Conservation (phyloP, 208 protist genomes). For the Vickermania ingenoplastis region DNA sequence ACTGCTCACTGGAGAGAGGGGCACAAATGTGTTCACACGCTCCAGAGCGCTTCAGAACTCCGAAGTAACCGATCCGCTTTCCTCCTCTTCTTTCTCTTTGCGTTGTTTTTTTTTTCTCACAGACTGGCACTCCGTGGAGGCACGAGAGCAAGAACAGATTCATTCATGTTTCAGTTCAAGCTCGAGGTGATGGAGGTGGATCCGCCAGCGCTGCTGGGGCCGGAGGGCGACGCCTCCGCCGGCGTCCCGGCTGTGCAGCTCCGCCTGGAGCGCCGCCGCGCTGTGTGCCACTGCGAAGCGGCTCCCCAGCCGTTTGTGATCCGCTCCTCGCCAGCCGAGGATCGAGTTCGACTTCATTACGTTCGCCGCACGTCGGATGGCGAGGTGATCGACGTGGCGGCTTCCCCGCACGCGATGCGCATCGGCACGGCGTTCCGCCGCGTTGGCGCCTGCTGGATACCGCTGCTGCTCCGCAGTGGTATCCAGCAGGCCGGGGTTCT, state of each 20-base stretch:
- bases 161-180: conserved; percentile 19
- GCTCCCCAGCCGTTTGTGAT: conserved; percentile 11
- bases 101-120: too few species aligned
- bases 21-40: too few species aligned
- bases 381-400: conserved; percentile 4
- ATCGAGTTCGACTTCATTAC: conserved; percentile 11
- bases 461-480: conserved; percentile 4
- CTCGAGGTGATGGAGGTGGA: conserved; percentile 13
- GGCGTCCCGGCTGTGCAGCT: not conserved
- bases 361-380: not conserved
- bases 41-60: too few species aligned
- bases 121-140: not conserved
- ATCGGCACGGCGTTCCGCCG: conserved; percentile 14
- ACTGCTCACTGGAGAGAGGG: too few species aligned
- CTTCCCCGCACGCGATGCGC: conserved; percentile 11
- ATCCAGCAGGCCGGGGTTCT: not conserved
- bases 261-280: conserved; percentile 11
- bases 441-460: conserved; percentile 17
- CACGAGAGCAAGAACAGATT: too few species aligned
- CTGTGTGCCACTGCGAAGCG: conserved; percentile 5
- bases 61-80: not conserved
- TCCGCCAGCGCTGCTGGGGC: not conserved
- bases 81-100: not conserved
- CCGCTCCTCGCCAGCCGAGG: conserved; percentile 15
- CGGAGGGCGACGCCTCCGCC: not conserved